These are phyloP conservation scores for Nicotiana undulata DNA, from an alignment of 257 asterid species.

Conservation along the genomic window DNA sequence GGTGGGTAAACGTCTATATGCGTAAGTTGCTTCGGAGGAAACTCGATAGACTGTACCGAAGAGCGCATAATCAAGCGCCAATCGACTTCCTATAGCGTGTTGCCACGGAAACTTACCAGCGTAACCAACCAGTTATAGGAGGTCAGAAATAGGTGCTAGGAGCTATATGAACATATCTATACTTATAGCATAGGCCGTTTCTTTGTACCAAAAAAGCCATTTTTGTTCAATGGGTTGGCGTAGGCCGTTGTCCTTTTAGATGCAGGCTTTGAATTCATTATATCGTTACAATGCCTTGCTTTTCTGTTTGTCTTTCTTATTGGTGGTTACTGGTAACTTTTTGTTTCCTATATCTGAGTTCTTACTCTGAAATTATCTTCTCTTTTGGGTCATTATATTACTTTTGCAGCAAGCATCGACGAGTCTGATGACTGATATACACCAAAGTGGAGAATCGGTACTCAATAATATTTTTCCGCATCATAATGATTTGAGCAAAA, in stretches of 20 bases:
- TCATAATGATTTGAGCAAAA: not conserved
- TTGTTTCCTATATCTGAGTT: not conserved
- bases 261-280: not conserved
- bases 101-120: not conserved
- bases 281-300: not conserved
- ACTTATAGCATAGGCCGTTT: not conserved
- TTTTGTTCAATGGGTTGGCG: not conserved
- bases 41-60: not conserved
- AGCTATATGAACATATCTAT: not conserved
- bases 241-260: not conserved
- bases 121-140: not conserved
- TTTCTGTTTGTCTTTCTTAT: not conserved
- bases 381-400: not conserved
- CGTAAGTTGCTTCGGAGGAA: not conserved
- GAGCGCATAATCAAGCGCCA: not conserved
- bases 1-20: not conserved
- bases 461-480: not conserved
- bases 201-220: not conserved
- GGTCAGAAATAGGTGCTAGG: not conserved
- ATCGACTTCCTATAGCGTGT: not conserved
- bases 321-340: not conserved
- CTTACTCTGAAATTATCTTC: not conserved
- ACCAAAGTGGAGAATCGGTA: not conserved
- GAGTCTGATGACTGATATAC: not conserved
- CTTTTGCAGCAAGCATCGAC: not conserved